Evolutionary conservation across 169 alveolate species (phyloP).

Genomic region (Eimeria brunetti): DNA sequence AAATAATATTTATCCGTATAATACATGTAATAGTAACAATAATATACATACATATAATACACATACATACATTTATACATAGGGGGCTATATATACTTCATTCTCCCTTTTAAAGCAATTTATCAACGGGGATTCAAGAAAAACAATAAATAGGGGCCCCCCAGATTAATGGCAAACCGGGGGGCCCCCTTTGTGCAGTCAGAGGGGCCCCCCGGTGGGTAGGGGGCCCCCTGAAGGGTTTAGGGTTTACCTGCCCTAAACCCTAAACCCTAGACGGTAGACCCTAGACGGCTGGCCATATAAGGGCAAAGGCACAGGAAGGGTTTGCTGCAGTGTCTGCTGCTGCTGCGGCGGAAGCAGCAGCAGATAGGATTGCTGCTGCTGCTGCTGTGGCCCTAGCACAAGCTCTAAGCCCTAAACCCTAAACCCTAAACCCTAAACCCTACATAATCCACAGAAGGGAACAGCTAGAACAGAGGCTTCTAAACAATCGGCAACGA

Average conservation of each 20-base stretch:
- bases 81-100: too few species aligned
- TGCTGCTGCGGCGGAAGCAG: not conserved
- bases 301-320: not conserved
- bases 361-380: not conserved
- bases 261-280: slow-evolving; percentile 33
- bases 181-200: too few species aligned
- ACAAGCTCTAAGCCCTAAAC: not conserved
- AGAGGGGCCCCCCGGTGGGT: too few species aligned
- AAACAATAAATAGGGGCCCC: too few species aligned
- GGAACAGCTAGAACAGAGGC: not conserved
- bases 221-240: too few species aligned
- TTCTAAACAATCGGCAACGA: not conserved
- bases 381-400: not conserved
- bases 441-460: not conserved
- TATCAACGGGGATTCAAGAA: too few species aligned
- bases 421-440: slow-evolving; percentile 12
- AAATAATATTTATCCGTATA: too few species aligned
- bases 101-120: too few species aligned
- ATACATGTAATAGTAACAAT: too few species aligned
- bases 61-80: too few species aligned
- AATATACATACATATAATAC: too few species aligned
- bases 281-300: not conserved
- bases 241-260: not conserved
- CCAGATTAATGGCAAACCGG: too few species aligned
- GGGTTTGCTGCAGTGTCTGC: not conserved